Base-by-base conservation (phyloP, 2,329 filamentous ascomycete genomes). In the Pyrenochaeta sp. region DNA sequence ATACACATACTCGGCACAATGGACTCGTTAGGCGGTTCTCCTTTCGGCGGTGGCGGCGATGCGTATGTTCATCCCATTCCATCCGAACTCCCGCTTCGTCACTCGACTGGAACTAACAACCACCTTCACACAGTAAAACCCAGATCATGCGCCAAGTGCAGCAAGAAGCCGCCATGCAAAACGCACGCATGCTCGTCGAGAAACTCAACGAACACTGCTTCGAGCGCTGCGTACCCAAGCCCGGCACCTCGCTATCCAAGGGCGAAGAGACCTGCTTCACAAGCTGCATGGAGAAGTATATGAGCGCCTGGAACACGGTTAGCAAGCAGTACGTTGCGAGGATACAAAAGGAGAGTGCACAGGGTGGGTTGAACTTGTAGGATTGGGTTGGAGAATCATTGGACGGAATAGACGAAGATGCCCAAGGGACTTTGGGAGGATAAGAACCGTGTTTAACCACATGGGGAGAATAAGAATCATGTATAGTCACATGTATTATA, bases 131-230 rank as follows among this genome's bases (percentile, higher is more conserved):
- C 44, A 53, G 49, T 36, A 78, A 78, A 55, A 72, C 70, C 51
- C 63, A 71, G 38, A 65, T 80, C 44, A 79, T 79, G 74, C 74
- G 77, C 57, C 76, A 80, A 65, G 69, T 81, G 50, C 75, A 76
- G 52, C 77, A 80, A 69, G 76, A 79, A 67, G 72, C 75, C 41
- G 78, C 77, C 36, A 72, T 81, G 54, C 67, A 72, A 46, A 81
- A 81, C 58, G 78, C 77, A 41, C 72, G 76, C 52, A 69, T 72
- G 60, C 69, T 81, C 8, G 76, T 80, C 48, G 77, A 79, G 58
- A 81, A 80, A 74, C 68, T 81, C 53, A 81, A 81, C 68, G 77
- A 80, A 57, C 77, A 81, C 69, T 81, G 78, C 69, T 81, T 80
- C 72, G 77, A 80, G 53, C 76, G 76, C 61, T 81, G 78, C 72